A percentile compares a stretch with the other conserved stretches of the same genome.
phyloP scores from a whole-genome alignment of 1,139 yeast species.

The Suhomyces choctaworum region DNA sequence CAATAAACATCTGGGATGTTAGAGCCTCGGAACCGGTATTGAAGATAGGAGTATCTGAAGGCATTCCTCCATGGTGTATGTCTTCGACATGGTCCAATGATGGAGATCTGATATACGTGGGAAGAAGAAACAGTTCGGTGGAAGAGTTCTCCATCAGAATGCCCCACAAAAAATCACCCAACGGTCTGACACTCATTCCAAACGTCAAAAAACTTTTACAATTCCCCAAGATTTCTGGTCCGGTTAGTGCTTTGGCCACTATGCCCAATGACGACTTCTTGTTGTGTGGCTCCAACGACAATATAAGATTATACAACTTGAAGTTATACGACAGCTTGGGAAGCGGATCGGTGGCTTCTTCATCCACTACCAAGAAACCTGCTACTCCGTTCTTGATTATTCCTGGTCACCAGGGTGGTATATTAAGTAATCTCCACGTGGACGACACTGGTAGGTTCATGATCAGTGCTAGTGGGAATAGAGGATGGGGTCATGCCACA shows the following conservation, averaged over 20 bases:
- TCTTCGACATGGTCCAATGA: conserved; percentile 88
- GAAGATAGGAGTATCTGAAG: conserved; percentile 56
- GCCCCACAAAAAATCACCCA: conserved; percentile 39
- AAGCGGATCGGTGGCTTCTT: conserved; percentile 7
- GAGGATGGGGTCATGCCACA: conserved; percentile 88
- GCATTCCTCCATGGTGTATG: conserved; percentile 94
- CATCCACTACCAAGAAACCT: conserved; percentile 32
- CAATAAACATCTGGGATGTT: conserved; percentile 79
- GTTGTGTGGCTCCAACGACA: conserved; percentile 87
- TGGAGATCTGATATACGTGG: conserved; percentile 79
- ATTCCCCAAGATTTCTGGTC: conserved; percentile 89
- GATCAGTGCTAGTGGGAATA: conserved; percentile 89
- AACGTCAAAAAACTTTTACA: conserved; percentile 60
- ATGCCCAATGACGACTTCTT: conserved; percentile 81
- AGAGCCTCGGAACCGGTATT: conserved; percentile 54
- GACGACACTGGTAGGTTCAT: conserved; percentile 87
- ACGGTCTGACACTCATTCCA: conserved; percentile 32
- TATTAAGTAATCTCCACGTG: conserved; percentile 58
- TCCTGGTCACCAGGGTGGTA: conserved; percentile 66
- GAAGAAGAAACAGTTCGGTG: conserved; percentile 84
- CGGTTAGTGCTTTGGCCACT: conserved; percentile 78
- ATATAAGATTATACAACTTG: conserved; percentile 81
- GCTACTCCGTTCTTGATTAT: conserved; percentile 60
- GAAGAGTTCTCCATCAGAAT: conserved; percentile 79
- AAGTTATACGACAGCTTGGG: conserved; percentile 43